Conservation (phyloP, 139 green algal genomes). For the Mychonastes homosphaera region DNA sequence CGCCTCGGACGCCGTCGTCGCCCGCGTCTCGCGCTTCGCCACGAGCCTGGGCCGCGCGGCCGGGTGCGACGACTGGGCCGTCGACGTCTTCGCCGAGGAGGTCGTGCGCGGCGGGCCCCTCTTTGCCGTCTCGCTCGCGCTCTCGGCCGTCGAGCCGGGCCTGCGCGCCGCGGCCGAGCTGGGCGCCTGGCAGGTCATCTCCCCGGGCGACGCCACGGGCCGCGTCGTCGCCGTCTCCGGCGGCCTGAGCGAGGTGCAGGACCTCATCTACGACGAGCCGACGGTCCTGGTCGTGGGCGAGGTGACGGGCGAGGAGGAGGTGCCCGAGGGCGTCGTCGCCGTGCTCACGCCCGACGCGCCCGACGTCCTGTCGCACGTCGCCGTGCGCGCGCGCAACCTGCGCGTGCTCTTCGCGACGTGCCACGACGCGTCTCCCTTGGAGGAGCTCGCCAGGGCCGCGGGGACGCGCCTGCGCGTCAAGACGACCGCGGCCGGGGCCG, state of each 20-base stretch:
- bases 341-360: conserved; percentile 77
- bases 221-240: conserved; percentile 59
- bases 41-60: conserved; percentile 54
- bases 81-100: conserved; percentile 90
- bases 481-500: conserved; percentile 58
- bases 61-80: conserved; percentile 73
- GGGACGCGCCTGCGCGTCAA: conserved; percentile 41
- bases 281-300: conserved; percentile 77
- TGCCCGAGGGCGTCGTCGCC: conserved; percentile 76
- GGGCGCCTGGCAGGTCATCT: conserved; percentile 86
- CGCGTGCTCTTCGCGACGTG: conserved; percentile 56
- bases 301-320: conserved; percentile 88
- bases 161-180: conserved; percentile 74
- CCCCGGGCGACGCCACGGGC: conserved; percentile 49
- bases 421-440: conserved; percentile 41
- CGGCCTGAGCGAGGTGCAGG: conserved; percentile 71
- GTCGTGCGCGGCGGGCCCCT: conserved; percentile 70
- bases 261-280: conserved; percentile 69
- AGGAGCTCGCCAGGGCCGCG: conserved; percentile 25
- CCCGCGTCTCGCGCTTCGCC: conserved; percentile 43
- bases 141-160: conserved; percentile 61
- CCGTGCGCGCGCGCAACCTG: conserved; percentile 87
- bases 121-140: conserved; percentile 79
- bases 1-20: conserved; percentile 42
- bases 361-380: conserved; percentile 84